Conservation (phyloP, 2,329 filamentous ascomycete genomes). For the Colletotrichum tropicale region DNA sequence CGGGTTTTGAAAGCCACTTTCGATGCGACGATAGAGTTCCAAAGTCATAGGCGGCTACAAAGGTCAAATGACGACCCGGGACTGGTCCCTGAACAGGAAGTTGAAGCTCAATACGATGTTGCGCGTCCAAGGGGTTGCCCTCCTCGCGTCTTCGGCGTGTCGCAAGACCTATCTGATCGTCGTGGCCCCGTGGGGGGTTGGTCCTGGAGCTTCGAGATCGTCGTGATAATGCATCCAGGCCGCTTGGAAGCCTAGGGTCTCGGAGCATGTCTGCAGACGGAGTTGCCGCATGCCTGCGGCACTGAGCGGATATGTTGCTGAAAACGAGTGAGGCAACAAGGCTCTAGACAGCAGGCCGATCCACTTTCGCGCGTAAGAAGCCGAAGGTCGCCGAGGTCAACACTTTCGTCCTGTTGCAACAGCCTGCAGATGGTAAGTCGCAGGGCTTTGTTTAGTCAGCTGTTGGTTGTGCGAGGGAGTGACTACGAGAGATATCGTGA, state of each 20-base stretch:
- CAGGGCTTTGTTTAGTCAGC: neutral
- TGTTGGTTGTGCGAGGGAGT: neutral
- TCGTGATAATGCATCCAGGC: neutral
- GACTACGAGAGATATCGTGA: neutral
- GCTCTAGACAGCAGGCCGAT: neutral
- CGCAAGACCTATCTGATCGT: neutral
- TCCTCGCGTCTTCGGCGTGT: neutral
- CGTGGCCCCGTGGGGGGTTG: neutral
- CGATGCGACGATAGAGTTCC: neutral
- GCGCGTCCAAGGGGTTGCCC: neutral
- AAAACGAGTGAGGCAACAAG: conserved; percentile 10
- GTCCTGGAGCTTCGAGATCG: neutral
- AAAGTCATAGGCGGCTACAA: neutral
- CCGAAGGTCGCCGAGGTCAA: conserved; percentile 1
- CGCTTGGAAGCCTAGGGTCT: neutral
- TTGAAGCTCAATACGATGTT: neutral
- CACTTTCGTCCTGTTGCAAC: neutral
- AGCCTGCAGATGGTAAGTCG: neutral
- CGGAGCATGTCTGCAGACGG: neutral
- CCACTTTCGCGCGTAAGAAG: conserved; percentile 8
- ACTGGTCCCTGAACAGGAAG: neutral
- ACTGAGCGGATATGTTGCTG: conserved; percentile 3
- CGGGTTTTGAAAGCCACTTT: neutral
- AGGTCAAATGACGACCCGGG: neutral
- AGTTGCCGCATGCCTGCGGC: conserved; percentile 6